Evolutionary conservation across 1,284 basidiomycete genomes (phyloP), one percentile per base, ranked within the genome.

Genomic region (Xanthoconium separans): DNA sequence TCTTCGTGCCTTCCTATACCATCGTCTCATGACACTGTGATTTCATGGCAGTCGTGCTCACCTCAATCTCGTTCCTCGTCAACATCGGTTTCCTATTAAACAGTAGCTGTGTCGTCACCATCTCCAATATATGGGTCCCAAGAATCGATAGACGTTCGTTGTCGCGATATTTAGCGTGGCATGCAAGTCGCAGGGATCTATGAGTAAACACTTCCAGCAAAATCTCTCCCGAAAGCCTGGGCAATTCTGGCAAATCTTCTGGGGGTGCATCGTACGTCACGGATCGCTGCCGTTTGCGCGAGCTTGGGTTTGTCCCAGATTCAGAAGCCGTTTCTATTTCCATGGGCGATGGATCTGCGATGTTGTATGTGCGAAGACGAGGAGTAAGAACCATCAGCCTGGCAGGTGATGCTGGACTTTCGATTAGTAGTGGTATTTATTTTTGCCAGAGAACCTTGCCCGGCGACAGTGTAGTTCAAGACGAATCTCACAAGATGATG

Each of bases 171-270:
- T 77, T 69, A 31, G 71, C 72, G 20, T 70, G 72, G 39, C 71
- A 71, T 41, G 73, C 68, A 45, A 77, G 77, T 45, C 80, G 75
- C 49, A 90, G 73, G 24, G 86, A 86, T 57, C 70, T 76, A 64
- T 90, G 87, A 6, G 84, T 86, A 63, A 80, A 87, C 44, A 87
- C 81, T 59, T 85, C 80, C 51, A 89, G 76, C 59, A 83, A 72
- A 40, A 82, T 69, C 46, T 85, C 80, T 56, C 77, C 78, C 41
- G 70, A 67, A 51, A 82, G 66, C 51, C 70, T 68, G 40, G 80
- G 80, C 42, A 76, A 61, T 43, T 72, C 65, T 44, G 76, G 74
- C 34, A 74, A 59, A 30, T 64, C 60, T 47, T 68, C 68, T 66
- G 55, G 67, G 33, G 54, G 53, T 58, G 57, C 65, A 54, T 65